Evolutionary conservation across 2,329 filamentous ascomycete genomes (phyloP).

Genomic region (Verticillium longisporum): DNA sequence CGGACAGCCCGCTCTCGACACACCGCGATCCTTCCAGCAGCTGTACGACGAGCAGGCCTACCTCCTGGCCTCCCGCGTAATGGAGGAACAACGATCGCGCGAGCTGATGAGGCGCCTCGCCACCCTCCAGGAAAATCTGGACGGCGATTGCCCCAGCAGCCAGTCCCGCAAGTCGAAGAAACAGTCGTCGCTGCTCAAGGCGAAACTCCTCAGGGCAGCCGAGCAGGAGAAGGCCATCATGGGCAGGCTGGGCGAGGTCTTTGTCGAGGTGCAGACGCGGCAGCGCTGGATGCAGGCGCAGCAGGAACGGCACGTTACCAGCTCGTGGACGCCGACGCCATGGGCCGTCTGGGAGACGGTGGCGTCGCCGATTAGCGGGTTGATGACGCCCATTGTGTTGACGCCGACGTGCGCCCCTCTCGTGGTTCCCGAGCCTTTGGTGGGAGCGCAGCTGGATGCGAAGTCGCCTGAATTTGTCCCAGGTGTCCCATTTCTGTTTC

Average conservation of each 20-base stretch:
- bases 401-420: background rate
- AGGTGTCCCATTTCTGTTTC: slow-evolving; percentile 1
- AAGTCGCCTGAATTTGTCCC: slow-evolving; percentile 25
- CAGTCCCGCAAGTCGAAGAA: slow-evolving; percentile 28
- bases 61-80: slow-evolving; percentile 32
- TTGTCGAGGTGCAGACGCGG: slow-evolving; percentile 39
- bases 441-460: slow-evolving; percentile 18
- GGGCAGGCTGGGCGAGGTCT: slow-evolving; percentile 39
- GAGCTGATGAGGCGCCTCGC: slow-evolving; percentile 32
- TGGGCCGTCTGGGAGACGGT: background rate
- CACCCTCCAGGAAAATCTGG: slow-evolving; percentile 24
- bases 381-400: background rate
- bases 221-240: slow-evolving; percentile 39
- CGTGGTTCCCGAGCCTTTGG: slow-evolving; percentile 1
- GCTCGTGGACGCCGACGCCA: background rate
- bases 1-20: background rate
- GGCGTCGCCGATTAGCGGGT: slow-evolving; percentile 1
- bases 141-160: slow-evolving; percentile 7
- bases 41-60: slow-evolving; percentile 40
- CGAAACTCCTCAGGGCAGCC: slow-evolving; percentile 34
- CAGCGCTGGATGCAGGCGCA: slow-evolving; percentile 29
- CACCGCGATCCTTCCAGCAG: slow-evolving; percentile 21
- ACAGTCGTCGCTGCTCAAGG: slow-evolving; percentile 31
- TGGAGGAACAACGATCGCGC: slow-evolving; percentile 27
- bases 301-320: slow-evolving; percentile 11